phyloP scores from a whole-genome alignment of 306 rosid species.

The Trifolium subterraneum region DNA sequence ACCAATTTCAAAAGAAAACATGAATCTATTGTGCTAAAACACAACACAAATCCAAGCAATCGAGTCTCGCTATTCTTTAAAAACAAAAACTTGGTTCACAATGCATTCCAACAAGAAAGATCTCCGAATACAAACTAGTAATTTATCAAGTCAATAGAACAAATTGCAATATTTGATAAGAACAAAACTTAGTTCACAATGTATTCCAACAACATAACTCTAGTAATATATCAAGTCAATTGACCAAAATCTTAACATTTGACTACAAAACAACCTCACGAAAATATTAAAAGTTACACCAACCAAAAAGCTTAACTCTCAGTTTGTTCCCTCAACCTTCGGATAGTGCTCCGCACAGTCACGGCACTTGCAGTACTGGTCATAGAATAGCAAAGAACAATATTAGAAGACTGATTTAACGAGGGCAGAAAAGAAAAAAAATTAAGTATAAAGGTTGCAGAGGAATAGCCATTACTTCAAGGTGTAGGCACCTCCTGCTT shows the following conservation, averaged over 20 bases:
- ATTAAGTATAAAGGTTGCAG: not conserved
- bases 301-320: slow-evolving; percentile 58
- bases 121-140: not conserved
- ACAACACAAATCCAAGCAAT: not conserved
- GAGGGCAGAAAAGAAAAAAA: not conserved
- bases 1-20: no score
- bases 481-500: slow-evolving; percentile 87
- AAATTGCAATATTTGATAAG: not conserved
- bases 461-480: slow-evolving; percentile 57
- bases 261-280: no score
- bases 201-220: not conserved
- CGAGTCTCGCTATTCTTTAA: no score
- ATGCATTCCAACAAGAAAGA: not conserved
- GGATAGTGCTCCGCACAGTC: slow-evolving; percentile 80
- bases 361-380: slow-evolving; percentile 80
- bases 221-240: not conserved
- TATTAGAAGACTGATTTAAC: not conserved
- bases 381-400: slow-evolving; percentile 21
- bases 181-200: slow-evolving; percentile 5
- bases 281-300: not conserved
- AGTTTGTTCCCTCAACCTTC: slow-evolving; percentile 85
- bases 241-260: slow-evolving; percentile 15
- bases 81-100: slow-evolving; percentile 4
- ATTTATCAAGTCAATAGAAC: slow-evolving; percentile 3
- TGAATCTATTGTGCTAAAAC: not conserved